These are phyloP conservation scores for Leccinum pachyderme DNA, from an alignment of 1,284 basidiomycete species.

Conservation along the genomic window DNA sequence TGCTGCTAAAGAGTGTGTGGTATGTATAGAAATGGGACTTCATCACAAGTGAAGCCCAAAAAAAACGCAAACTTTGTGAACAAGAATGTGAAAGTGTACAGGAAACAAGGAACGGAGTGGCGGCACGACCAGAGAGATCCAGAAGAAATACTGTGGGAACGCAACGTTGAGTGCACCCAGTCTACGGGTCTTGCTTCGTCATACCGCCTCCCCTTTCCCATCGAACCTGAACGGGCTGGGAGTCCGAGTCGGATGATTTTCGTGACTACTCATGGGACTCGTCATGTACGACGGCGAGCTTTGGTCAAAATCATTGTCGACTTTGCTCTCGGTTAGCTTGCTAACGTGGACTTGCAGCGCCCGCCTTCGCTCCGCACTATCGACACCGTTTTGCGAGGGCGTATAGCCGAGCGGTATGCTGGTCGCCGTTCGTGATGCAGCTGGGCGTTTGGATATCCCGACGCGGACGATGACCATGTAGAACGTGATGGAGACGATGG, in stretches of 20 bases:
- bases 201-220: not conserved
- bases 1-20: not conserved
- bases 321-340: not conserved
- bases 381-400: not conserved
- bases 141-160: not conserved
- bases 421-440: not conserved
- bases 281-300: not conserved
- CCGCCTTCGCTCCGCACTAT: not conserved
- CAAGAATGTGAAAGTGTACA: not conserved
- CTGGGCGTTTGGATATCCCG: not conserved
- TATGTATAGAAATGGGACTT: not conserved
- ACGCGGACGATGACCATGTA: conserved; percentile 3
- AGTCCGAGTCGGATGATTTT: not conserved
- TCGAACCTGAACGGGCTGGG: not conserved
- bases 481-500: conserved; percentile 2
- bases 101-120: not conserved
- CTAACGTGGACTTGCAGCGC: not conserved
- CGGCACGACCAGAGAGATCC: not conserved
- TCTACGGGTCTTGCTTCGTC: not conserved
- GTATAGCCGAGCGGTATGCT: not conserved
- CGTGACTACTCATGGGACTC: not conserved
- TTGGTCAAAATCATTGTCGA: not conserved
- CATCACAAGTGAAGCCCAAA: not conserved
- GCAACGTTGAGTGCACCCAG: not conserved
- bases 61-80: not conserved